These are phyloP conservation scores for Solanum pennellii DNA, from an alignment of 257 asterid species.

Conservation along the genomic window DNA sequence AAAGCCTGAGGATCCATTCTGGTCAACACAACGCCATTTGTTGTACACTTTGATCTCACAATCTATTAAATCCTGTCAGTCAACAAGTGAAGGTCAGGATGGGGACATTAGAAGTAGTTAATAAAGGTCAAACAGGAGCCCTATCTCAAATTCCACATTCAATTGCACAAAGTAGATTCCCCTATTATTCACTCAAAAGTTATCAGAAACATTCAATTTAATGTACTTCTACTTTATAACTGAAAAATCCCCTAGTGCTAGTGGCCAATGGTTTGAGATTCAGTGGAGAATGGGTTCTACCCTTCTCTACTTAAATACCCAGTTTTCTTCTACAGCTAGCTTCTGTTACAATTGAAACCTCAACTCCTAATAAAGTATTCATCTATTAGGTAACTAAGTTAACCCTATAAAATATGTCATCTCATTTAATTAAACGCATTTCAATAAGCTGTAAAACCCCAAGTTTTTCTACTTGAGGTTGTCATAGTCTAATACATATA, in stretches of 20 bases:
- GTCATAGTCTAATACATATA: not conserved
- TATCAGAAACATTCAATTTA: not conserved
- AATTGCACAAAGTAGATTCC: not conserved
- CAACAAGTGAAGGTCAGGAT: not conserved
- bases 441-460: not conserved
- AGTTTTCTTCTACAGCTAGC: not conserved
- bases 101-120: not conserved
- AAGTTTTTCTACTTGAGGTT: not conserved
- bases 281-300: not conserved
- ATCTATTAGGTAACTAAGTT: not conserved
- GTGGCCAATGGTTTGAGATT: not conserved
- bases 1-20: conserved; percentile 92
- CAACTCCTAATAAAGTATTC: not conserved
- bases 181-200: not conserved
- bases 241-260: not conserved
- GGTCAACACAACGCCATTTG: conserved; percentile 43
- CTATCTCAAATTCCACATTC: not conserved
- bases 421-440: not conserved
- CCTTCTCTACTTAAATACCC: not conserved
- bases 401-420: not conserved
- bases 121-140: not conserved
- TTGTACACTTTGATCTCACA: not conserved
- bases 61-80: not conserved
- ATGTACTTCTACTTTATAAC: not conserved
- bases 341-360: not conserved